Evolutionary conservation across 176 grass and related monocot genomes (phyloP), one percentile per base, ranked within the genome.

Genomic region (Dendrocalamus sinicus): DNA sequence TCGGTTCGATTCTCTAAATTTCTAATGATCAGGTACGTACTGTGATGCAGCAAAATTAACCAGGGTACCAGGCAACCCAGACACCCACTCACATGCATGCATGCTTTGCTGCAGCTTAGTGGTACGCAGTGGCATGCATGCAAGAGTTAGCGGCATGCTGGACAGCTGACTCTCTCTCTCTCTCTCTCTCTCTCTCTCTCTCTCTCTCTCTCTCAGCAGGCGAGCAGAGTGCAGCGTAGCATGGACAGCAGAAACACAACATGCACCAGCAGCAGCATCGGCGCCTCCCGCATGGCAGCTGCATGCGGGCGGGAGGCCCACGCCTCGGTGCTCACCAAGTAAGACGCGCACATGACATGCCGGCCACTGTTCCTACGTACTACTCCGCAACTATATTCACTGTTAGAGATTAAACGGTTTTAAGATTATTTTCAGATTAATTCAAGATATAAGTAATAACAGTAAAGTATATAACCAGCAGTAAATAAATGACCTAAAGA

Each of bases 311-410:
- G 20, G 53, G 58, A 40, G 75, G n/a, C 82, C 70, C 88, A 81
- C 77, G 51, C 44, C 73, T 72, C 37, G 19, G 35, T 64, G 41
- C 72, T 61, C 26, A 39, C 40, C 67, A 45, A 73, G 67, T 62
- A 73, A 89, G 67, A 39, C 67, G 58, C 46, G 67, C 81, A 79
- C 81, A 84, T 89, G 87, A 84, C 87, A 73, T 84, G 58, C 59
- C 45, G 70, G 2, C 12, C 0, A 35, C 72, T 54, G 32, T 8
- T 6, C 12, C 73, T 43, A 8, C 11, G 13, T 55, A 16, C 65
- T 55, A 16, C 65, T 17, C 30, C 3, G 16, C 30, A 40, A 20
- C 67, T 45, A 3, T 5, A 35, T 35, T 35, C 32, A 35, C 32
- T 35, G 32, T 35, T 35, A 4, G 32, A 35, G 32, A 35, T 35